phyloP scores from a whole-genome alignment of 1,139 yeast species.

The Arxiozyma slooffiae region DNA sequence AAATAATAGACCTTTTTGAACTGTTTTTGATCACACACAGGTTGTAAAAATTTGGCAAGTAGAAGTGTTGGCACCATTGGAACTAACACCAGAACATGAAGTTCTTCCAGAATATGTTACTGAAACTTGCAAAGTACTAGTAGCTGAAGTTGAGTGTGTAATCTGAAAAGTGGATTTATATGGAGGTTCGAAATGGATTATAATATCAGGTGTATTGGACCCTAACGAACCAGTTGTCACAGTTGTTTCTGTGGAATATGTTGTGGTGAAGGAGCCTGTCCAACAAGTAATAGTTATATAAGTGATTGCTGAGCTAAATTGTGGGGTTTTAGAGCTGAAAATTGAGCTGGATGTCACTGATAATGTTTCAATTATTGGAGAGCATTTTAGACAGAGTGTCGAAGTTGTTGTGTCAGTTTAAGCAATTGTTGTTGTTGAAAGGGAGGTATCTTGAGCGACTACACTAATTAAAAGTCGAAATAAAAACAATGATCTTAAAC shows the following conservation, averaged over 20 bases:
- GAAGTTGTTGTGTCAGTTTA: conserved; percentile 1
- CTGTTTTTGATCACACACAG: not conserved
- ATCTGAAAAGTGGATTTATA: not conserved
- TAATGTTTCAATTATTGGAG: conserved; percentile 1
- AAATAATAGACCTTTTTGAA: not conserved
- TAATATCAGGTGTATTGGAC: conserved; percentile 1
- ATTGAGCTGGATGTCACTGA: not conserved
- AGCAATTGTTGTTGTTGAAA: conserved; percentile 1
- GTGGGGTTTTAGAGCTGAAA: not conserved
- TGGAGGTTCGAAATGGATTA: not conserved
- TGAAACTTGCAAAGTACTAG: not conserved
- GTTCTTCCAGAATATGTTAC: not conserved
- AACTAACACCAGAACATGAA: not conserved
- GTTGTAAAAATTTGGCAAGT: not conserved
- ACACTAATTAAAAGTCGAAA: not conserved
- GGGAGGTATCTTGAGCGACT: not conserved
- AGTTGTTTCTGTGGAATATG: not conserved
- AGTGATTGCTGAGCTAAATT: not conserved
- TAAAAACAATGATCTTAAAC: not conserved
- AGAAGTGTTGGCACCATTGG: not conserved
- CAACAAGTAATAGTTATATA: not conserved
- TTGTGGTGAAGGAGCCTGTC: not conserved
- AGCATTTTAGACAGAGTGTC: not conserved
- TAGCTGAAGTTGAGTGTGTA: not conserved
- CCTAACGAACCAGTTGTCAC: not conserved